Percentiles rank a stretch among this genome's conserved stretches.
phyloP scores from a whole-genome alignment of 306 rosid genomes.

The Mimosa bimucronata region DNA sequence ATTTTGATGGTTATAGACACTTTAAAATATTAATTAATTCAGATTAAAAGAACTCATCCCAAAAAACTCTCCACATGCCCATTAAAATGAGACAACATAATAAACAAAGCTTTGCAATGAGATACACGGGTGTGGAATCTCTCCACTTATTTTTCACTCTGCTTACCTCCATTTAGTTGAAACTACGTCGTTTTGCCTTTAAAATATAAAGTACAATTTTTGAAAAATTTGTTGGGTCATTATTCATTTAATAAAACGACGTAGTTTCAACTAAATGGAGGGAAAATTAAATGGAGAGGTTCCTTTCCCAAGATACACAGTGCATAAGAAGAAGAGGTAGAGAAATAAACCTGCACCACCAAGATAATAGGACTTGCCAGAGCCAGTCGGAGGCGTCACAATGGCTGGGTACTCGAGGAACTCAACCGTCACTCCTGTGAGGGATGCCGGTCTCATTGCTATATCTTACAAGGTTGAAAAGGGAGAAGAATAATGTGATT shows the following conservation, averaged over 20 bases:
- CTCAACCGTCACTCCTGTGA: not conserved
- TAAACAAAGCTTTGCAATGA: not conserved
- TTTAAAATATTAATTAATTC: not conserved
- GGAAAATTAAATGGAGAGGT: too few species aligned
- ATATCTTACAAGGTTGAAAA: not conserved
- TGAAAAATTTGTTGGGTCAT: too few species aligned
- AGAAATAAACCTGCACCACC: not conserved
- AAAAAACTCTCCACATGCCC: not conserved
- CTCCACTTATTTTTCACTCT: too few species aligned
- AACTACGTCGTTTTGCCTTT: too few species aligned
- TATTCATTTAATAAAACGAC: too few species aligned
- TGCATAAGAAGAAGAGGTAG: not conserved
- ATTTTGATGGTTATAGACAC: not conserved
- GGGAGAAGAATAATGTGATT: not conserved
- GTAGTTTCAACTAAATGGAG: too few species aligned
- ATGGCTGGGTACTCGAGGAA: conserved; percentile 1
- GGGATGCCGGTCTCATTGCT: not conserved
- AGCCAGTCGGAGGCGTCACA: not conserved
- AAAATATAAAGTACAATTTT: too few species aligned
- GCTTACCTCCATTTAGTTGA: too few species aligned
- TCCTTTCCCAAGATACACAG: too few species aligned
- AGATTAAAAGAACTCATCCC: not conserved
- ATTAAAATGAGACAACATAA: not conserved
- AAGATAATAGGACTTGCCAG: conserved; percentile 16
- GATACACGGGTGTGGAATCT: too few species aligned